These are phyloP conservation scores for Tolypocladium ovalisporum DNA, from an alignment of 2,329 filamentous ascomycete species.

Conservation along the genomic window DNA sequence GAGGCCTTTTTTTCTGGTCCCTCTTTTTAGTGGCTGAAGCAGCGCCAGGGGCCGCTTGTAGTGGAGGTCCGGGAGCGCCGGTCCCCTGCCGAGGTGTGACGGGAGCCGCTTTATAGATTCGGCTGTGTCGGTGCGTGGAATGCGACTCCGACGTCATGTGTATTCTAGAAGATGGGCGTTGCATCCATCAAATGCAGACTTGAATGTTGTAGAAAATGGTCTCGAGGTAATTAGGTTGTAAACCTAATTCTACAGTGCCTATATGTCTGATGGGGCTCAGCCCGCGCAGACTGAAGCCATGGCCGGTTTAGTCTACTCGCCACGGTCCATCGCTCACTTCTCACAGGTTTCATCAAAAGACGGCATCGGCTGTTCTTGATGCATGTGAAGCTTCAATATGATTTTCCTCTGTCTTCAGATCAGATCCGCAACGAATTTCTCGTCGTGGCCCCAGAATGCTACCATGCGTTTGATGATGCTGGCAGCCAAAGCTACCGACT, in stretches of 20 bases:
- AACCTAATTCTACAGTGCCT: background rate
- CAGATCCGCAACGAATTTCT: too few species aligned
- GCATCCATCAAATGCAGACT: too few species aligned
- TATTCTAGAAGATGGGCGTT: too few species aligned
- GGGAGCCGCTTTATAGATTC: background rate
- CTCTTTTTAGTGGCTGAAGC: background rate
- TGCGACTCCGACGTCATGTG: background rate
- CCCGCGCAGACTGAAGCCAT: background rate
- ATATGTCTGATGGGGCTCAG: background rate
- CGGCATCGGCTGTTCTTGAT: too few species aligned
- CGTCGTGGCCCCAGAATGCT: too few species aligned
- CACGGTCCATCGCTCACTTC: background rate
- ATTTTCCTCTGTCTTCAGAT: too few species aligned
- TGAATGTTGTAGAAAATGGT: too few species aligned
- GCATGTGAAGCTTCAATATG: too few species aligned
- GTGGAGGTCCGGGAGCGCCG: background rate
- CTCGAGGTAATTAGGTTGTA: too few species aligned
- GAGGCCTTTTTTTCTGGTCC: background rate
- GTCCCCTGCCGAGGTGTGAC: background rate
- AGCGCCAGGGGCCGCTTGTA: background rate
- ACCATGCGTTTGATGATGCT: too few species aligned
- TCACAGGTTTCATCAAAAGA: too few species aligned
- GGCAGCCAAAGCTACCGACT: too few species aligned
- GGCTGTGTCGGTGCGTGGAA: background rate
- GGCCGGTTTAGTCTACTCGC: background rate